Evolutionary conservation across 495 filamentous ascomycete genomes (phyloP).

Genomic region (Evernia prunastri): DNA sequence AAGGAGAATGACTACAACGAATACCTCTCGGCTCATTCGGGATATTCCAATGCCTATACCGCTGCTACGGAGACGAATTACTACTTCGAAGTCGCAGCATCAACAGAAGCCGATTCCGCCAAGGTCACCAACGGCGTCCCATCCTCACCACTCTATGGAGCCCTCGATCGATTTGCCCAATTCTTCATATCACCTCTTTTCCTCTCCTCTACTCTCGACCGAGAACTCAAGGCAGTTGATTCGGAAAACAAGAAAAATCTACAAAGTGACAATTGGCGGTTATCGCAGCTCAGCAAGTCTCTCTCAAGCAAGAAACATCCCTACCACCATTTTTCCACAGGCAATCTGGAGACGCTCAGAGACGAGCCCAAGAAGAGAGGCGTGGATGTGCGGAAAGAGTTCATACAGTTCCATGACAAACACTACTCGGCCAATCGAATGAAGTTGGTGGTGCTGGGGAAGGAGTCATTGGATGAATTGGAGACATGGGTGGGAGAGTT

Average conservation of each 20-base stretch:
- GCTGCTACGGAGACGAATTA: conserved; percentile 93
- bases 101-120: conserved; percentile 38
- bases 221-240: conserved; percentile 88
- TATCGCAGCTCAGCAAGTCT: conserved; percentile 87
- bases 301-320: conserved; percentile 86
- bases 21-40: conserved; percentile 83
- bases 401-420: conserved; percentile 85
- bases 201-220: conserved; percentile 79
- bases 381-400: conserved; percentile 83
- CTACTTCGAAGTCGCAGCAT: conserved; percentile 89
- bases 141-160: conserved; percentile 77
- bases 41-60: conserved; percentile 92
- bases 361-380: conserved; percentile 74
- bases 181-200: conserved; percentile 95
- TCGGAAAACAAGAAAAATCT: conserved; percentile 99
- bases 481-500: conserved; percentile 83
- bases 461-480: conserved; percentile 81
- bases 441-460: conserved; percentile 88
- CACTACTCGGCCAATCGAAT: conserved; percentile 95
- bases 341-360: conserved; percentile 84
- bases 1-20: conserved; percentile 93
- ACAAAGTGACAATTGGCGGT: conserved; percentile 88
- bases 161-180: conserved; percentile 91
- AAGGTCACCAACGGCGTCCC: conserved; percentile 35
- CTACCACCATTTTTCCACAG: conserved; percentile 94